These are phyloP conservation scores for Fusarium miscanthi DNA, from an alignment of 2,329 filamentous ascomycete species.

Conservation along the genomic window DNA sequence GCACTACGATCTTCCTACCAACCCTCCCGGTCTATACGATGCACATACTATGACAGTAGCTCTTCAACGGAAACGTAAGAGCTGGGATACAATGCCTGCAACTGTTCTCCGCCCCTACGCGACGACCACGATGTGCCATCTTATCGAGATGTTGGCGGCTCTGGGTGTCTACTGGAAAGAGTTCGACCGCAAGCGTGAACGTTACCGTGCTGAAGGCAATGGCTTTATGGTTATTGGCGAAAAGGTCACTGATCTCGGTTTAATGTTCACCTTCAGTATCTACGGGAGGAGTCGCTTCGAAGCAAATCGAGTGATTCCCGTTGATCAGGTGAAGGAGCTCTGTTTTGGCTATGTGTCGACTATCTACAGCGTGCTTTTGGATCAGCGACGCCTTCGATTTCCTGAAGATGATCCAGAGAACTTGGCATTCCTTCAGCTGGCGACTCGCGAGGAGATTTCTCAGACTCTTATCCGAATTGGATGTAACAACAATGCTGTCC, in stretches of 20 bases:
- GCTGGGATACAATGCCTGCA: conserved; percentile 65
- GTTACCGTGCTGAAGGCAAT: conserved; percentile 66
- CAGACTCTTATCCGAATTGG: conserved; percentile 65
- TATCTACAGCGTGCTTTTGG: conserved; percentile 58
- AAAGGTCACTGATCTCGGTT: conserved; percentile 60
- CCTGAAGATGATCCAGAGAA: conserved; percentile 56
- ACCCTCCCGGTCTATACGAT: conserved; percentile 42
- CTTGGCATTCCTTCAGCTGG: conserved; percentile 59
- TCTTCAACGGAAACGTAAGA: conserved; percentile 58
- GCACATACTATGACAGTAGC: conserved; percentile 58
- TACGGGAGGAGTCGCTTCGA: conserved; percentile 61
- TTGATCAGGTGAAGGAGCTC: conserved; percentile 64
- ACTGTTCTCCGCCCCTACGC: conserved; percentile 62
- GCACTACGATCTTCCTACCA: conserved; percentile 33
- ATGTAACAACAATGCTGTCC: conserved; percentile 64
- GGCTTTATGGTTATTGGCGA: conserved; percentile 63
- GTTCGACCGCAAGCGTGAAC: conserved; percentile 63
- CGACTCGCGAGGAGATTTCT: conserved; percentile 60
- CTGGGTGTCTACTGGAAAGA: conserved; percentile 69
- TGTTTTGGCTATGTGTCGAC: conserved; percentile 67
- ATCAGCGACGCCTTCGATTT: conserved; percentile 53
- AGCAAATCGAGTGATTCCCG: conserved; percentile 64
- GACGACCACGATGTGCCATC: conserved; percentile 65
- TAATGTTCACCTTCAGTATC: conserved; percentile 65
- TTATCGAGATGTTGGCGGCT: conserved; percentile 65